phyloP scores from a whole-genome alignment of 2,329 filamentous ascomycete genomes.

The Tetracladium maxilliforme region DNA sequence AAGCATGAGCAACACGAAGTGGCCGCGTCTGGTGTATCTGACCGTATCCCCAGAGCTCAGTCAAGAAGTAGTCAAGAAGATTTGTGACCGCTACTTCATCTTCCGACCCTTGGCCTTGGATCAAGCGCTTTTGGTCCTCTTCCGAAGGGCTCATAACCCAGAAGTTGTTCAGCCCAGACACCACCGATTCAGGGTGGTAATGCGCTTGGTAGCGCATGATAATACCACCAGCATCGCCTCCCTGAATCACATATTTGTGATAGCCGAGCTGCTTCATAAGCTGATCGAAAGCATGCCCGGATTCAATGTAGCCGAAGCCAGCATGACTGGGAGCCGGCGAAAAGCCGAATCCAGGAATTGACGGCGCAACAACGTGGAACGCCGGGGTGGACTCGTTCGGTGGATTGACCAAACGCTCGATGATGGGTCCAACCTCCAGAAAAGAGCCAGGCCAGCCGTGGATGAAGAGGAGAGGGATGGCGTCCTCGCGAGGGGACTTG shows the following conservation, averaged over 20 bases:
- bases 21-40: slow-evolving; percentile 11
- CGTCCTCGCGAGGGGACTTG: slow-evolving; percentile 10
- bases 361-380: slow-evolving; percentile 31
- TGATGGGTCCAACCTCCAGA: slow-evolving; percentile 19
- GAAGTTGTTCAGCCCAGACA: too few species aligned
- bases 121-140: too few species aligned
- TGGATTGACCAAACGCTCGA: slow-evolving; percentile 16
- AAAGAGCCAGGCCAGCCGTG: slow-evolving; percentile 28
- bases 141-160: too few species aligned
- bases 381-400: slow-evolving; percentile 13
- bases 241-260: slow-evolving; percentile 15
- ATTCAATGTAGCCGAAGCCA: slow-evolving; percentile 15
- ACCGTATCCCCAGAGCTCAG: slow-evolving; percentile 8
- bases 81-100: too few species aligned
- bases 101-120: too few species aligned
- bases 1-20: slow-evolving; percentile 10
- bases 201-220: slow-evolving; percentile 7
- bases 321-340: slow-evolving; percentile 15
- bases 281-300: slow-evolving; percentile 16
- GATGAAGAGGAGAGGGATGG: slow-evolving; percentile 23
- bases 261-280: slow-evolving; percentile 26
- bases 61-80: too few species aligned
- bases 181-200: too few species aligned
- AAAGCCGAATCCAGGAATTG: slow-evolving; percentile 27
- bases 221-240: slow-evolving; percentile 14